Conservation (phyloP, 2,329 filamentous ascomycete genomes). For the Lecanicillium sp. region DNA sequence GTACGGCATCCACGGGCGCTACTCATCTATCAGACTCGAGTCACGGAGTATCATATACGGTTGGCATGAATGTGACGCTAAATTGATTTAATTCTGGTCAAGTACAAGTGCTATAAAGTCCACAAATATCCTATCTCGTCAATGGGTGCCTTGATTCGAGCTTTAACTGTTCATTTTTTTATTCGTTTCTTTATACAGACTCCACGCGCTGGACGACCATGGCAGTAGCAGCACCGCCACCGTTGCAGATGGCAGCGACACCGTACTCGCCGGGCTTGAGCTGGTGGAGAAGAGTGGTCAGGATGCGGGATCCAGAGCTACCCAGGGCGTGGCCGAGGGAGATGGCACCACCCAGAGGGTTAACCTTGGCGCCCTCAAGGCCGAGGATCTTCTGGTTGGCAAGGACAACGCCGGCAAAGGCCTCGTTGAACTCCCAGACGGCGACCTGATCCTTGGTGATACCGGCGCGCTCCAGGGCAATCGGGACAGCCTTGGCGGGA, state of each 20-base stretch:
- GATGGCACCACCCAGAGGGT: conserved; percentile 85
- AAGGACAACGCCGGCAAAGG: conserved; percentile 91
- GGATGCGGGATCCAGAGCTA: conserved; percentile 85
- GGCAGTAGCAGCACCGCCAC: conserved; percentile 85
- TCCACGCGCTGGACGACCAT: conserved; percentile 84
- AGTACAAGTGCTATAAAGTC: conserved; percentile 5
- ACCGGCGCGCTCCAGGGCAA: conserved; percentile 81
- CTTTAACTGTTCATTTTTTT: not conserved
- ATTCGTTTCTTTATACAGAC: conserved; percentile 34
- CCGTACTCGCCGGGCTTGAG: conserved; percentile 90
- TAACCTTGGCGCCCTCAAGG: conserved; percentile 72
- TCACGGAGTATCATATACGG: no score
- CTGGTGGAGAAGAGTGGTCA: conserved; percentile 87
- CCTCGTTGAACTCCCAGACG: conserved; percentile 98
- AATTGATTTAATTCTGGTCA: conserved; percentile 1
- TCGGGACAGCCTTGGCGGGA: conserved; percentile 83
- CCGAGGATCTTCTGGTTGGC: conserved; percentile 90
- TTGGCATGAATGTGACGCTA: no score
- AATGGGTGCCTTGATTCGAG: not conserved
- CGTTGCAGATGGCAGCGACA: conserved; percentile 93
- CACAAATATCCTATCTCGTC: conserved; percentile 2
- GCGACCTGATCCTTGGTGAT: conserved; percentile 89
- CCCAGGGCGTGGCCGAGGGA: conserved; percentile 87
- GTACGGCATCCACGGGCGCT: no score
- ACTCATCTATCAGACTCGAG: no score